These are phyloP conservation scores for Candida tammaniensis DNA, from an alignment of 805 yeast genomes.

Conservation along the genomic window DNA sequence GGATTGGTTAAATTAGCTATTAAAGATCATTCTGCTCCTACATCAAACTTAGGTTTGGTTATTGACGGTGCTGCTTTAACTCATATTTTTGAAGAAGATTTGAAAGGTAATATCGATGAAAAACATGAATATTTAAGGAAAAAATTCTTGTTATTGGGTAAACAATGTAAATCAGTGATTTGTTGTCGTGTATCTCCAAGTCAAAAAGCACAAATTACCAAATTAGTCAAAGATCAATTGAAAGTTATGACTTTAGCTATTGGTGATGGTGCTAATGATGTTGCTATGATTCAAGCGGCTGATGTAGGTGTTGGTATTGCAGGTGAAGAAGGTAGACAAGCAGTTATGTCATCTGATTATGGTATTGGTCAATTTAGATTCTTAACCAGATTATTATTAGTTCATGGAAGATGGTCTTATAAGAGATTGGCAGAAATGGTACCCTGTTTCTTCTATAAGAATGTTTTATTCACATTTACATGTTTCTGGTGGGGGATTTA, in stretches of 20 bases:
- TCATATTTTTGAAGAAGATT: slow-evolving; percentile 28
- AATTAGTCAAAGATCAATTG: slow-evolving; percentile 58
- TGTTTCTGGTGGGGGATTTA: slow-evolving; percentile 76
- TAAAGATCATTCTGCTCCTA: slow-evolving; percentile 64
- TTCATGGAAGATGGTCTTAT: slow-evolving; percentile 86
- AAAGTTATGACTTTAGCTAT: slow-evolving; percentile 76
- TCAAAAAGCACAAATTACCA: slow-evolving; percentile 75
- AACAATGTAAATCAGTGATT: slow-evolving; percentile 72
- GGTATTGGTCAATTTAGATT: slow-evolving; percentile 79
- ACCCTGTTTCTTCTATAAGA: slow-evolving; percentile 76
- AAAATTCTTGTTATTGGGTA: slow-evolving; percentile 68
- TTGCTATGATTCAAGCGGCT: slow-evolving; percentile 85
- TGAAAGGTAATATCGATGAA: slow-evolving; percentile 9
- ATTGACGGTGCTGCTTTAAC: slow-evolving; percentile 69
- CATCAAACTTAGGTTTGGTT: slow-evolving; percentile 54
- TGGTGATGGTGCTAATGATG: slow-evolving; percentile 88
- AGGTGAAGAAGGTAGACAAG: slow-evolving; percentile 85
- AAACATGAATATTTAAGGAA: slow-evolving; percentile 21
- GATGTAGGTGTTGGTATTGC: slow-evolving; percentile 85
- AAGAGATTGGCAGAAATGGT: slow-evolving; percentile 73
- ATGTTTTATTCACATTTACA: slow-evolving; percentile 68
- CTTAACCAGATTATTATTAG: slow-evolving; percentile 60
- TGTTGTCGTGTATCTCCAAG: slow-evolving; percentile 86
- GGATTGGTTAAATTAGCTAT: slow-evolving; percentile 48
- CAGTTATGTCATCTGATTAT: slow-evolving; percentile 83